Base-by-base conservation (phyloP, 192 early-diverging fungal species). In the Linnemannia schmuckeri region DNA sequence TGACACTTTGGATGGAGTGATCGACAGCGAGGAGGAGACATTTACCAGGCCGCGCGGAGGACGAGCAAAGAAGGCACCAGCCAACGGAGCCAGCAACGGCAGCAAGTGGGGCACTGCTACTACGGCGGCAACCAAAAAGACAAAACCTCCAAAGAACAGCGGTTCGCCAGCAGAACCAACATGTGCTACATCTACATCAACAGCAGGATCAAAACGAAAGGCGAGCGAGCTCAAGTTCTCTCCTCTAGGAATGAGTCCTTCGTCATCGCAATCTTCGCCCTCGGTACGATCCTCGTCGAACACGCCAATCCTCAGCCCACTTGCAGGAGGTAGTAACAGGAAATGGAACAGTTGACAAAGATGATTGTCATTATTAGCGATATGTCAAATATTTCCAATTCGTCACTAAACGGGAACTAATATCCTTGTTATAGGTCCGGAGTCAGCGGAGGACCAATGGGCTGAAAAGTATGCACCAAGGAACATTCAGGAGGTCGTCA, bases 401-500 rank as follows among this genome's bases (percentile, higher is more conserved):
- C 27, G 33, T 52, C 1, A 52, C 20, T 17, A 66, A 17, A 5
- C 61, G 12, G 1, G 27, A 9, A 66, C 15, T 10, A 27, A n/a
- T 17, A 30, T 66, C 24, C 12, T 12, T 66, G 2, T 4, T 12
- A 70, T 42, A 42, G 71, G 55, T 37, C 52, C 55, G 37, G 37
- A 49, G 46, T 40, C 33, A 42, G 41, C 37, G 4, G 78, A 73
- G 7, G 84, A 86, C 24, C 79, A 80, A 10, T 86, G 84, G 84
- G 57, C 78, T 5, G 84, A 86, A 55, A 86, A 77, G 55, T 81
- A 86, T 72, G 75, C 84, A 30, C 84, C 84, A 22, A 74, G 41
- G 42, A 70, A 46, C 17, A 86, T 77, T 30, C 80, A 40, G 18
- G 91, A 93, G 20, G 81, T 94, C 37, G 92, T 92, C 3, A 84